Evolutionary conservation across 2,329 filamentous ascomycete species (phyloP).

Genomic region (Huntiella bhutanensis): DNA sequence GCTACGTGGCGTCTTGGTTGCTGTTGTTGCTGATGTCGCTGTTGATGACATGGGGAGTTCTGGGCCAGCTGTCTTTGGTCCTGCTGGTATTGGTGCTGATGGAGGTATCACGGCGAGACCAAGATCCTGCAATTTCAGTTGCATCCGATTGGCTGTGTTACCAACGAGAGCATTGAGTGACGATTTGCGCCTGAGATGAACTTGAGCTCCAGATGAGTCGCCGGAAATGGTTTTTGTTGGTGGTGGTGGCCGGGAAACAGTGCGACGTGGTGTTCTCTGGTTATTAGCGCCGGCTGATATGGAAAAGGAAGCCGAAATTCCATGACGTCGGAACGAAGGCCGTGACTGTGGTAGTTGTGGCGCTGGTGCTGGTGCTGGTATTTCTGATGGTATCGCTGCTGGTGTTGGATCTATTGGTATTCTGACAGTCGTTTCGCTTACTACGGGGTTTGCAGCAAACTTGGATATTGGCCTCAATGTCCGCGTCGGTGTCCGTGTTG

Average conservation of each 20-base stretch:
- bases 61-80: background rate
- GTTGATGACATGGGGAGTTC: background rate
- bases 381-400: too few species aligned
- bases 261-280: background rate
- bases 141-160: too few species aligned
- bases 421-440: too few species aligned
- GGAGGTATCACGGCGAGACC: background rate
- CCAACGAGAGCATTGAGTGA: background rate
- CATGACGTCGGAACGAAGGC: background rate
- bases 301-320: background rate
- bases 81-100: background rate
- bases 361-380: too few species aligned
- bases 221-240: background rate
- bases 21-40: background rate
- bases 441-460: too few species aligned
- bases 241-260: background rate
- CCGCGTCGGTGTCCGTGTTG: background rate
- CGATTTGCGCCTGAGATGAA: background rate
- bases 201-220: background rate
- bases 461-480: background rate
- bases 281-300: background rate
- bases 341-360: background rate
- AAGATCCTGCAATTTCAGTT: background rate
- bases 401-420: too few species aligned
- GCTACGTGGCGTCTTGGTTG: background rate